Percentiles rank a stretch among this genome's conserved stretches.
These are phyloP conservation scores for Euphorbia celastroides DNA, from an alignment of 441 rosid genomes.

Conservation along the genomic window DNA sequence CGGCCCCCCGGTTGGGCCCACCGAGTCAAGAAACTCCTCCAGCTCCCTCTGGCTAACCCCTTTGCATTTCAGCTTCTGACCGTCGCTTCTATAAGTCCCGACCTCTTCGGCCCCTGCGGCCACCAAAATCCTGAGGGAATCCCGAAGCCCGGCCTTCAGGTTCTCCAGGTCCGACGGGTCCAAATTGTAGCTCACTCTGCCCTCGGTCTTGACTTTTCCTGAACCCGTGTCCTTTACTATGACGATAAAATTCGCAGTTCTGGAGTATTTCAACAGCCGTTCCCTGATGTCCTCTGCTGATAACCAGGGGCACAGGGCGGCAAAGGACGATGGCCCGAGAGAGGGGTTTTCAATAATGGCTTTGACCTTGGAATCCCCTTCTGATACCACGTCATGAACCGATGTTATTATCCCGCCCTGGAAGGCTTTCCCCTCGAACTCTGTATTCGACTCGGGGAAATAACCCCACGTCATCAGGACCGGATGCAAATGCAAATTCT, in stretches of 20 bases:
- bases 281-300: slow-evolving; percentile 65
- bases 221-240: slow-evolving; percentile 59
- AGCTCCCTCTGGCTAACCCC: slow-evolving; percentile 44
- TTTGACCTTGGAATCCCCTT: slow-evolving; percentile 28
- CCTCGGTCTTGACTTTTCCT: slow-evolving; percentile 56
- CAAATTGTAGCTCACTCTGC: slow-evolving; percentile 43
- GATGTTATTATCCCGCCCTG: slow-evolving; percentile 96
- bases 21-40: slow-evolving; percentile 54
- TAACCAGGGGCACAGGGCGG: slow-evolving; percentile 56
- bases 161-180: slow-evolving; percentile 47
- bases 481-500: slow-evolving; percentile 79
- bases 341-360: slow-evolving; percentile 83
- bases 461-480: slow-evolving; percentile 85
- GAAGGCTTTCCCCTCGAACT: slow-evolving; percentile 42
- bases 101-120: slow-evolving; percentile 96
- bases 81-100: slow-evolving; percentile 83
- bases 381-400: slow-evolving; percentile 42
- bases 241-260: slow-evolving; percentile 58
- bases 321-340: slow-evolving; percentile 52
- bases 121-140: slow-evolving; percentile 59
- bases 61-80: slow-evolving; percentile 56
- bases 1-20: slow-evolving; percentile 40
- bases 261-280: slow-evolving; percentile 57
- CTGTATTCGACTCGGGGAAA: slow-evolving; percentile 58
- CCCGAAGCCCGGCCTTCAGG: slow-evolving; percentile 51